These are phyloP conservation scores for Tolypocladium tropicale DNA, from an alignment of 2,329 filamentous ascomycete genomes.

Conservation along the genomic window DNA sequence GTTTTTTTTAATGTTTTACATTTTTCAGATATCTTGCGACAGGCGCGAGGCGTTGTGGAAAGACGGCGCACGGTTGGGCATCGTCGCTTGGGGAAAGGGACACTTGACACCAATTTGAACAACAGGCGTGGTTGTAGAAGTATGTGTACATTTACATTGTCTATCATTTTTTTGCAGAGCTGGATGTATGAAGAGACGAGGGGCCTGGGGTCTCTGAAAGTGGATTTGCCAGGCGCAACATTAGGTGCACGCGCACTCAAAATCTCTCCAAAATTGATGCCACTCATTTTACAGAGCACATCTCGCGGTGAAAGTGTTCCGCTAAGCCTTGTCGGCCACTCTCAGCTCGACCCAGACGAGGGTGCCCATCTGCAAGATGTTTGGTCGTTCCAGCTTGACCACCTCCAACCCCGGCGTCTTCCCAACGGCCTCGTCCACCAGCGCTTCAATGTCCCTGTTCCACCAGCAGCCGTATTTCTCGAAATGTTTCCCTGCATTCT, in stretches of 20 bases:
- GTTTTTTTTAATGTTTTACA: not conserved
- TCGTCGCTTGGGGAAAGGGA: not conserved
- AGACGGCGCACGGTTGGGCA: not conserved
- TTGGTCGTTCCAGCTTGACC: conserved; percentile 41
- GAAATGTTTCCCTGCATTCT: conserved; percentile 44
- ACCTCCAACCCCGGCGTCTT: conserved; percentile 45
- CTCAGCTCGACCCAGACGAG: conserved; percentile 48
- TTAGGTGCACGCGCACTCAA: conserved; percentile 3
- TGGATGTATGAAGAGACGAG: conserved; percentile 9
- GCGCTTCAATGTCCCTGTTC: conserved; percentile 51
- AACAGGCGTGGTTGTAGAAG: conserved; percentile 13
- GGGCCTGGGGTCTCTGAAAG: not conserved
- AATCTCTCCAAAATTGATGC: conserved; percentile 3
- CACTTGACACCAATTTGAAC: not conserved
- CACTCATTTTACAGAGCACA: conserved; percentile 8
- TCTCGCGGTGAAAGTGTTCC: too few relatives aligned
- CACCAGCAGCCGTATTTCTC: conserved; percentile 56
- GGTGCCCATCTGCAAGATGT: conserved; percentile 44
- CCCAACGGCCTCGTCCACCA: conserved; percentile 39
- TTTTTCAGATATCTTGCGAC: conserved; percentile 7
- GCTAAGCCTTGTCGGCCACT: conserved; percentile 17
- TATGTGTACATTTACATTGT: conserved; percentile 20
- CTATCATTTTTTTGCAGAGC: conserved; percentile 11
- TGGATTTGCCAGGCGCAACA: not conserved
- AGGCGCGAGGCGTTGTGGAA: conserved; percentile 10